Percentiles rank a stretch among this genome's conserved stretches.
These are phyloP conservation scores for Xylariaceae sp. DNA, from an alignment of 2,329 filamentous ascomycete species.

Conservation along the genomic window DNA sequence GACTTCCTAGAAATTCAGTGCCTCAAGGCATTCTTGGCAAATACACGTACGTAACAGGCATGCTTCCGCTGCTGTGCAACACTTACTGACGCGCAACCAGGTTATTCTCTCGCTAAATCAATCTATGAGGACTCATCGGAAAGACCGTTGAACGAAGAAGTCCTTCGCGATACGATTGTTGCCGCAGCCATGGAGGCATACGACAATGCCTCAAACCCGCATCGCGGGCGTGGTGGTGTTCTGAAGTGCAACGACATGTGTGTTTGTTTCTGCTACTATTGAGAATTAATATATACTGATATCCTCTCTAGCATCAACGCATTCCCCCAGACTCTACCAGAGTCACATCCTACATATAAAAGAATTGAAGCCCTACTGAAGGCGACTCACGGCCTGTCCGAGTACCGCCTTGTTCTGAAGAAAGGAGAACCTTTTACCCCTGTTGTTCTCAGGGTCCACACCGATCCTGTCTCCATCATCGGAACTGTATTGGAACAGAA, in stretches of 20 bases:
- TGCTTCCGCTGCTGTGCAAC: background rate
- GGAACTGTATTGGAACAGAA: slow-evolving; percentile 73
- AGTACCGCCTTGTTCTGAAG: slow-evolving; percentile 72
- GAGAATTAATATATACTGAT: slow-evolving; percentile 1
- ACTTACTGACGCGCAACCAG: slow-evolving; percentile 36
- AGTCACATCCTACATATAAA: slow-evolving; percentile 45
- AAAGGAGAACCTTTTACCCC: slow-evolving; percentile 77
- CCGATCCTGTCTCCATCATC: slow-evolving; percentile 69
- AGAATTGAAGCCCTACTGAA: slow-evolving; percentile 60
- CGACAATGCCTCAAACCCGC: slow-evolving; percentile 78
- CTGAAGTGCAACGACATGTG: slow-evolving; percentile 74
- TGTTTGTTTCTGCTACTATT: slow-evolving; percentile 27
- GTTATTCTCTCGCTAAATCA: slow-evolving; percentile 57
- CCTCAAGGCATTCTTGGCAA: slow-evolving; percentile 60
- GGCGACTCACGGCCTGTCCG: slow-evolving; percentile 69
- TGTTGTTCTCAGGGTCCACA: slow-evolving; percentile 69
- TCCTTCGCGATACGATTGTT: slow-evolving; percentile 57
- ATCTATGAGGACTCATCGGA: slow-evolving; percentile 53
- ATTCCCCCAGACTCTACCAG: slow-evolving; percentile 54
- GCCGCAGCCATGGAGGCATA: slow-evolving; percentile 64
- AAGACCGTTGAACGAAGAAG: slow-evolving; percentile 43
- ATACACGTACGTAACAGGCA: slow-evolving; percentile 47
- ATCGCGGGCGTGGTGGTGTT: slow-evolving; percentile 67
- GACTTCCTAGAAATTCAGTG: slow-evolving; percentile 65
- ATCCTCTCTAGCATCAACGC: slow-evolving; percentile 49